Conservation (phyloP, 257 asterid species). For the Ballota nigra region DNA sequence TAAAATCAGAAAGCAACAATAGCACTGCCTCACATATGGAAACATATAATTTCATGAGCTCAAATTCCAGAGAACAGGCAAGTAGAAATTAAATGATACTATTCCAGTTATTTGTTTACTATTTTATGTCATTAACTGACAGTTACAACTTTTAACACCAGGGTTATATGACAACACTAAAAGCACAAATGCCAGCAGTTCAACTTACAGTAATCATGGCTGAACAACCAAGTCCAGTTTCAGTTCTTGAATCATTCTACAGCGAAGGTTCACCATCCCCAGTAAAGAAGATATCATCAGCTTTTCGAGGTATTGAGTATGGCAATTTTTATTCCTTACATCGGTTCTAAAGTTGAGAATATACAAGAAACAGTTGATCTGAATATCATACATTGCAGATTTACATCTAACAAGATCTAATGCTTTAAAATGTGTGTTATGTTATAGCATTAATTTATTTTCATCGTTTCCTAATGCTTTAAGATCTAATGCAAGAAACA, state of each 20-base stretch:
- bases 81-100: slow-evolving; percentile 27
- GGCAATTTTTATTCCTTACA: background rate
- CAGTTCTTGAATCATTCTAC: slow-evolving; percentile 76
- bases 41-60: slow-evolving; percentile 39
- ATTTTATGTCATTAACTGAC: slow-evolving; percentile 23
- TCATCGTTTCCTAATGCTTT: too few relatives aligned
- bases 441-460: background rate
- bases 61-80: slow-evolving; percentile 32
- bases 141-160: slow-evolving; percentile 27
- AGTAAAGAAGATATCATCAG: slow-evolving; percentile 57
- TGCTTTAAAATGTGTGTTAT: slow-evolving; percentile 1
- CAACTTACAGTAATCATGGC: slow-evolving; percentile 33
- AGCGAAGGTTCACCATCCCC: slow-evolving; percentile 80
- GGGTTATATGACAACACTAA: slow-evolving; percentile 42
- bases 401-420: background rate
- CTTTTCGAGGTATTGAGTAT: slow-evolving; percentile 59
- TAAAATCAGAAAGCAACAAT: slow-evolving; percentile 65
- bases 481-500: background rate
- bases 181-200: slow-evolving; percentile 37
- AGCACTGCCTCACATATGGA: slow-evolving; percentile 54
- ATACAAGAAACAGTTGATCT: slow-evolving; percentile 6
- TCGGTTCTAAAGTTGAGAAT: background rate
- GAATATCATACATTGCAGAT: background rate
- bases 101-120: background rate
- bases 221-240: slow-evolving; percentile 92